Conservation (phyloP, 2,329 filamentous ascomycete genomes). For the Botrytis byssoidea region DNA sequence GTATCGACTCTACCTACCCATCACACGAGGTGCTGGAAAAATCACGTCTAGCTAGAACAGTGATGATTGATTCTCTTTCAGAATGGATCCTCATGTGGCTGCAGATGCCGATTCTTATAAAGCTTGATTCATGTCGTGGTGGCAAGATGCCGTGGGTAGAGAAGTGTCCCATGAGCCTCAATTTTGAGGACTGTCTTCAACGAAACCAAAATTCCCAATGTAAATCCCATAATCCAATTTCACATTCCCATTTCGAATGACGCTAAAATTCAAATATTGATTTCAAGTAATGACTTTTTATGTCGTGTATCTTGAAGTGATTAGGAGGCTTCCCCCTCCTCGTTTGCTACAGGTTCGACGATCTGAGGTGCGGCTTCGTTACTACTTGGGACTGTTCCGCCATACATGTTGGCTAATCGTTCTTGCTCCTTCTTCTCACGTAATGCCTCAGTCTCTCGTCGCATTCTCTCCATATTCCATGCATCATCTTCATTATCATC, state of each 20-base stretch:
- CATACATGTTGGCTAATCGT: constrained; percentile 43
- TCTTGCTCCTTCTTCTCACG: constrained; percentile 77
- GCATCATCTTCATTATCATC: constrained; percentile 48
- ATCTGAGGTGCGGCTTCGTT: constrained; percentile 24
- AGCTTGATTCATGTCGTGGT: background rate
- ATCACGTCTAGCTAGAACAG: background rate
- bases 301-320: constrained; percentile 16
- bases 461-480: constrained; percentile 81
- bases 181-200: background rate
- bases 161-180: background rate
- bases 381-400: constrained; percentile 25
- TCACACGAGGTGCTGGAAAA: background rate
- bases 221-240: constrained; percentile 1
- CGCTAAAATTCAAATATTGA: constrained; percentile 30
- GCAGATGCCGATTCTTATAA: background rate
- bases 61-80: background rate
- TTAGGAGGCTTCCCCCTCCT: constrained; percentile 31
- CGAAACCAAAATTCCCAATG: background rate
- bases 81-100: background rate
- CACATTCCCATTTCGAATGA: constrained; percentile 27
- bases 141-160: background rate
- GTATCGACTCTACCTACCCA: background rate
- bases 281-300: constrained; percentile 9
- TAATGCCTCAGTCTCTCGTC: constrained; percentile 79
- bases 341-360: constrained; percentile 21